Evolutionary conservation across 495 filamentous ascomycete species (phyloP).

Genomic region (Parachaetomium inaequale): DNA sequence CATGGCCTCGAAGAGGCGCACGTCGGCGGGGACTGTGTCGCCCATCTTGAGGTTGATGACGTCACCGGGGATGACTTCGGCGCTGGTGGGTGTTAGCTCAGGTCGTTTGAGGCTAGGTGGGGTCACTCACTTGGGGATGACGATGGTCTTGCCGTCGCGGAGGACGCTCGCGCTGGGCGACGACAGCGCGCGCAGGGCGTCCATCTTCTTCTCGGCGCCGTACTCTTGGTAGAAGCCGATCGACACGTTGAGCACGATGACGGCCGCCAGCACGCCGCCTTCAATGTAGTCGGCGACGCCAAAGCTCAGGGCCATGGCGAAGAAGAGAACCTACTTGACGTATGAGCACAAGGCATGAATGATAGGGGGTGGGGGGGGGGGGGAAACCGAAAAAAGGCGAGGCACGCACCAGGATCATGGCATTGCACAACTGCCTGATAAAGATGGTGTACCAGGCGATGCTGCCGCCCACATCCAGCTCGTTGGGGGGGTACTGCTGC

Average conservation of each 20-base stretch:
- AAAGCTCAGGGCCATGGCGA: constrained; percentile 82
- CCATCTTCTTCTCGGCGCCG: constrained; percentile 81
- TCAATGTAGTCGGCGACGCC: constrained; percentile 78
- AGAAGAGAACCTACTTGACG: constrained; percentile 62
- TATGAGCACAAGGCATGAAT: constrained; percentile 15
- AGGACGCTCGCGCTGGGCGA: constrained; percentile 75
- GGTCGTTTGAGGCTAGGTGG: background rate
- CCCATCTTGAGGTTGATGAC: constrained; percentile 77
- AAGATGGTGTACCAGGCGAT: constrained; percentile 64
- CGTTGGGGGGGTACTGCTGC: constrained; percentile 56
- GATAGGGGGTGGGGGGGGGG: background rate
- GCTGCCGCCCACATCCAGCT: constrained; percentile 57
- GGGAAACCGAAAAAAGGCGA: background rate
- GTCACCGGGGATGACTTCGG: constrained; percentile 78
- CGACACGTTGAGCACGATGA: constrained; percentile 78
- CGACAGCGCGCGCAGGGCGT: constrained; percentile 70
- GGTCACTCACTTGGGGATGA: constrained; percentile 55
- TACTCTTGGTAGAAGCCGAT: constrained; percentile 81
- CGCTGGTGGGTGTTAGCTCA: constrained; percentile 36
- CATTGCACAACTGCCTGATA: constrained; percentile 62
- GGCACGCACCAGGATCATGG: constrained; percentile 61
- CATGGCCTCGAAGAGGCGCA: constrained; percentile 72
- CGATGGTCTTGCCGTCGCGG: constrained; percentile 62
- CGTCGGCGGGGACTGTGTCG: constrained; percentile 77
- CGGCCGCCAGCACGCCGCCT: constrained; percentile 74